Percentiles rank a stretch among this genome's conserved stretches.
Evolutionary conservation across 2,329 filamentous ascomycete species (phyloP).

Genomic region (Calonectria multiphialidica): DNA sequence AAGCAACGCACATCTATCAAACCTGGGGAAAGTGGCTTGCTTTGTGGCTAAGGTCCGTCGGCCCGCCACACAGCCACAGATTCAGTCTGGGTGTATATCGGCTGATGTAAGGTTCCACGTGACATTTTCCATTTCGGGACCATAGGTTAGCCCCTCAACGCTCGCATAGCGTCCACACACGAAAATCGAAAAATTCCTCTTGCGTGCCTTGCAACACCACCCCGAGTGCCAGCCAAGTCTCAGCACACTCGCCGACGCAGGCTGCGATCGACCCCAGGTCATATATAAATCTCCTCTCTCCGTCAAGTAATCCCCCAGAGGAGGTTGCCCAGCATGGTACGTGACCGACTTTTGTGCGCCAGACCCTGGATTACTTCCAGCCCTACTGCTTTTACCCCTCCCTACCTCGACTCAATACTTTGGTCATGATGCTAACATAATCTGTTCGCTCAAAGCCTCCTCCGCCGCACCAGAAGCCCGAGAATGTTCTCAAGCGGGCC

Average conservation of each 20-base stretch:
- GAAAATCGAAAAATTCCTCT: constrained; percentile 59
- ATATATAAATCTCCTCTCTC: constrained; percentile 51
- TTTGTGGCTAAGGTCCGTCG: constrained; percentile 25
- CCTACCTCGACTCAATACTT: constrained; percentile 41
- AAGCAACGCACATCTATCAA: neutral
- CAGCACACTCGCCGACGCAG: constrained; percentile 48
- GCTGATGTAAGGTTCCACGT: constrained; percentile 52
- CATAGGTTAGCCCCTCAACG: constrained; percentile 53
- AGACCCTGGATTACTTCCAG: constrained; percentile 1
- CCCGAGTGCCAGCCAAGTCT: constrained; percentile 54
- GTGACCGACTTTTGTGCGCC: constrained; percentile 37
- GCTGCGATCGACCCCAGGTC: constrained; percentile 54
- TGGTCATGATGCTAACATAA: constrained; percentile 44
- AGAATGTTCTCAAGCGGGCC: constrained; percentile 98
- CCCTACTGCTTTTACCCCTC: constrained; percentile 45
- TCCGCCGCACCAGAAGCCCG: constrained; percentile 95
- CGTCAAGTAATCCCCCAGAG: constrained; percentile 56
- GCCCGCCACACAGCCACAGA: constrained; percentile 36
- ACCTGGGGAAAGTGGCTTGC: constrained; percentile 28
- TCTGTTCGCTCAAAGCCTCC: constrained; percentile 74
- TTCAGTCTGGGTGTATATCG: neutral
- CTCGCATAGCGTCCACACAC: constrained; percentile 60
- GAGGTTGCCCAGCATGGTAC: constrained; percentile 66
- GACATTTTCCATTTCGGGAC: constrained; percentile 39
- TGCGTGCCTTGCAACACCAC: constrained; percentile 51